phyloP scores from a whole-genome alignment of 345 rosid genomes.

The Brassica nigra region DNA sequence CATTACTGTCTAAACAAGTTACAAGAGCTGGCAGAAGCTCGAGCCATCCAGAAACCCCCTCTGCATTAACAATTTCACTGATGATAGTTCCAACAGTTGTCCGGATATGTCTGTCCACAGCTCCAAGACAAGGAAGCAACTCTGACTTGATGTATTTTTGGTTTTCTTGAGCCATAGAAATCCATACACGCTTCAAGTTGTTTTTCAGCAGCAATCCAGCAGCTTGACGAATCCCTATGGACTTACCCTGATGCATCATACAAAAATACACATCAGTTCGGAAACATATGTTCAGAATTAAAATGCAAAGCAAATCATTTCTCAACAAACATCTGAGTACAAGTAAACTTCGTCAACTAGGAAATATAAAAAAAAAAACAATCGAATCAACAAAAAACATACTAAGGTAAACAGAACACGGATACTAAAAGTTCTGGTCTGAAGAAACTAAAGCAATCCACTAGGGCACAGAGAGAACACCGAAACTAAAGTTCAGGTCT shows the following conservation, averaged over 20 bases:
- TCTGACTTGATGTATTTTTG: slow-evolving; percentile 75
- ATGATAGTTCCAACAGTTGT: slow-evolving; percentile 88
- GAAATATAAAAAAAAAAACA: background rate
- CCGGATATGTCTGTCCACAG: slow-evolving; percentile 83
- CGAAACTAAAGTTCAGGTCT: slow-evolving; percentile 1
- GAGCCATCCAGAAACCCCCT: slow-evolving; percentile 77
- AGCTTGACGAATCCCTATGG: slow-evolving; percentile 92
- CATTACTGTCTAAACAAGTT: slow-evolving; percentile 84
- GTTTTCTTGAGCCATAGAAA: slow-evolving; percentile 58
- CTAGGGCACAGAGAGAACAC: slow-evolving; percentile 1
- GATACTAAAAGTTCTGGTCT: background rate
- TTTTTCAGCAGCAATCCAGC: slow-evolving; percentile 95
- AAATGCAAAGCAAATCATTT: slow-evolving; percentile 1
- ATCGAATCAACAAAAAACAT: background rate
- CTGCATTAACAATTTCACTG: slow-evolving; percentile 75
- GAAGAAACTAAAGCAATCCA: background rate
- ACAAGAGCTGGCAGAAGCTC: slow-evolving; percentile 85
- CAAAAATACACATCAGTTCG: slow-evolving; percentile 16
- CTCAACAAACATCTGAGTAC: background rate
- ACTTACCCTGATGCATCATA: slow-evolving; percentile 61
- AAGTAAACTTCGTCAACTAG: slow-evolving; percentile 25
- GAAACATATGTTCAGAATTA: background rate
- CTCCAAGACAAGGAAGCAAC: slow-evolving; percentile 86
- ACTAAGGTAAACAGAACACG: background rate
- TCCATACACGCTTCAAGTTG: slow-evolving; percentile 71